Conservation (phyloP, 148 eudicot genomes). For the Rhododendron mucronatum region DNA sequence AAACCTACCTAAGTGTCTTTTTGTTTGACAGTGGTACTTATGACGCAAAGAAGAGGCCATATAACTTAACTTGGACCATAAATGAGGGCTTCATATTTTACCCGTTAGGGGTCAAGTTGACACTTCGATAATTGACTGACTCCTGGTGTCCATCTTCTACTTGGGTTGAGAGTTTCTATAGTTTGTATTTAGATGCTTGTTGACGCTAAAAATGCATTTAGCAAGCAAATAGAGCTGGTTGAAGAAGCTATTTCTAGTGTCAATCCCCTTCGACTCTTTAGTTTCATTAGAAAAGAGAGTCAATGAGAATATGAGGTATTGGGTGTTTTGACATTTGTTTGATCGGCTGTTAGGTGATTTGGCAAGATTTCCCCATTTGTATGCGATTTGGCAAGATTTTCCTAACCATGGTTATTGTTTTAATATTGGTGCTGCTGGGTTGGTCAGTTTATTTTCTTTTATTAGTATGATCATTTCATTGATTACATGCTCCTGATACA, state of each 20-base stretch:
- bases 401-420: not conserved
- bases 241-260: not conserved
- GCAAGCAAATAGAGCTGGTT: not conserved
- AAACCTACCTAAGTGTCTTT: not conserved
- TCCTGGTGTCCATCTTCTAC: not conserved
- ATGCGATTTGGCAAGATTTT: not conserved
- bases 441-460: not conserved
- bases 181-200: not conserved
- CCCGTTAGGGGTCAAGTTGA: not conserved
- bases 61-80: not conserved
- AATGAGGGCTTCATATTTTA: not conserved
- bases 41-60: not conserved
- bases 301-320: not conserved
- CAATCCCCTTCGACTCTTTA: not conserved
- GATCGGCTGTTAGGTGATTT: not conserved
- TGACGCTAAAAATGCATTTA: not conserved
- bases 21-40: not conserved
- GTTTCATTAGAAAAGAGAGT: not conserved
- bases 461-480: not conserved
- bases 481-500: not conserved
- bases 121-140: not conserved
- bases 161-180: not conserved
- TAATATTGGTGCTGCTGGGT: not conserved
- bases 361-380: not conserved
- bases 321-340: not conserved